Percentiles rank a stretch among this genome's conserved stretches.
These are phyloP conservation scores for Ceratobasidium theobromae DNA, from an alignment of 1,284 basidiomycete species.

Conservation along the genomic window DNA sequence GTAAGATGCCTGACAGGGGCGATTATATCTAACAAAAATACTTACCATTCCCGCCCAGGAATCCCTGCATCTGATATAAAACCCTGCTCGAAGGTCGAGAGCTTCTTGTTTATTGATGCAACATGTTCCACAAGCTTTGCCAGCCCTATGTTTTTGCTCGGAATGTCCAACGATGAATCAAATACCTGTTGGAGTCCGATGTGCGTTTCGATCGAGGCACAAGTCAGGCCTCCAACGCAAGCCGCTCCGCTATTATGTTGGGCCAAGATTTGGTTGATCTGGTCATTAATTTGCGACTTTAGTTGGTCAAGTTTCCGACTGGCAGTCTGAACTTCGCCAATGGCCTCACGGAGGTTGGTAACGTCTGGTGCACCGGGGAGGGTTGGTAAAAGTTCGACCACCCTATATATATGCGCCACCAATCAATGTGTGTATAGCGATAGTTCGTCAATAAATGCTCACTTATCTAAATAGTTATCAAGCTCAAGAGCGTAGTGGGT, in stretches of 20 bases:
- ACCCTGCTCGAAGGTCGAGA: slow-evolving; percentile 77
- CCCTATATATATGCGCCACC: slow-evolving; percentile 44
- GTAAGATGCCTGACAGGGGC: background rate
- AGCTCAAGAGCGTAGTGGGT: slow-evolving; percentile 73
- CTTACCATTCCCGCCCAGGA: slow-evolving; percentile 54
- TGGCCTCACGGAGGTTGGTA: slow-evolving; percentile 50
- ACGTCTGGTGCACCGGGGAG: slow-evolving; percentile 49
- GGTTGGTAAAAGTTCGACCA: slow-evolving; percentile 48
- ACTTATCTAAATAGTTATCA: slow-evolving; percentile 59
- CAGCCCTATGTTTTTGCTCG: background rate
- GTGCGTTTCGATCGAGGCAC: background rate
- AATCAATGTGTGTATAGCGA: background rate
- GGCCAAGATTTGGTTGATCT: no score
- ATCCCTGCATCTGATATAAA: slow-evolving; percentile 81
- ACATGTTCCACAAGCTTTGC: slow-evolving; percentile 43
- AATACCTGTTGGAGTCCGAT: background rate
- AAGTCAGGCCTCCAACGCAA: background rate
- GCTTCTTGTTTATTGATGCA: slow-evolving; percentile 65
- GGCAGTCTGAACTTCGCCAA: slow-evolving; percentile 54
- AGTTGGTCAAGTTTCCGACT: slow-evolving; percentile 56
- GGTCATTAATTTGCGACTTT: background rate
- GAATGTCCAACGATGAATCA: background rate
- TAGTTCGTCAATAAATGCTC: slow-evolving; percentile 36
- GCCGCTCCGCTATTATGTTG: no score
- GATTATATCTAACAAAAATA: background rate